These are phyloP conservation scores for Melanopsichium pennsylvanicum DNA, from an alignment of 1,284 basidiomycete genomes.

Conservation along the genomic window DNA sequence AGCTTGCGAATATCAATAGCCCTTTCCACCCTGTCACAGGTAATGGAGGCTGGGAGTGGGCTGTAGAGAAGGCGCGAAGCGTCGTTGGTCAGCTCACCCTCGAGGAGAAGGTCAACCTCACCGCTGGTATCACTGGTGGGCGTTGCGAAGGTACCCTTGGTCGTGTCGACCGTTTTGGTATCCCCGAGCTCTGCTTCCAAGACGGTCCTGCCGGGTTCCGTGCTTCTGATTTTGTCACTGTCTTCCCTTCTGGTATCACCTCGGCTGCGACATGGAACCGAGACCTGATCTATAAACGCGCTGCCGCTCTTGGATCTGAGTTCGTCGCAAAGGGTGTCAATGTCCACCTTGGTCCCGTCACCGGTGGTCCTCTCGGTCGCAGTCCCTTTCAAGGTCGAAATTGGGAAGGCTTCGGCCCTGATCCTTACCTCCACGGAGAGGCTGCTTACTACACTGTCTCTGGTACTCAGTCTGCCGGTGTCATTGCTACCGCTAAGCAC, in stretches of 20 bases:
- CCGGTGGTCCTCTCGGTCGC: conserved; percentile 51
- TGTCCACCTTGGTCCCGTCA: conserved; percentile 59
- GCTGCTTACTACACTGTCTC: conserved; percentile 38
- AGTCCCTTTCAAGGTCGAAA: conserved; percentile 34
- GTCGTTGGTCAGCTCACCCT: conserved; percentile 37
- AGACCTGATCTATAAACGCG: conserved; percentile 34
- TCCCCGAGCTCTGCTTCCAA: conserved; percentile 44
- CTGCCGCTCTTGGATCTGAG: conserved; percentile 32
- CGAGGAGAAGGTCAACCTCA: conserved; percentile 47
- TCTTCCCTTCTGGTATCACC: conserved; percentile 42
- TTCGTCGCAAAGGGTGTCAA: conserved; percentile 43
- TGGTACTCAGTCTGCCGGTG: conserved; percentile 33
- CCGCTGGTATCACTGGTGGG: conserved; percentile 29
- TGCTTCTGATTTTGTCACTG: conserved; percentile 42
- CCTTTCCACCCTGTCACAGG: conserved; percentile 32
- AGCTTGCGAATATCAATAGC: conserved; percentile 27
- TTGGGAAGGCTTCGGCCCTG: conserved; percentile 43
- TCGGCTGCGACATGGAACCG: conserved; percentile 41
- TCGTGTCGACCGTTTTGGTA: conserved; percentile 35
- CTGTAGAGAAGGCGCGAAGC: conserved; percentile 25
- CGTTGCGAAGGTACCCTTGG: conserved; percentile 34
- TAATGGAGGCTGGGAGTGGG: conserved; percentile 41
- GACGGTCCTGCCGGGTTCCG: conserved; percentile 42
- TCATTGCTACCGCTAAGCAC: conserved; percentile 42
- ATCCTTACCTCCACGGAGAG: conserved; percentile 39